Evolutionary conservation across 345 rosid species (phyloP).

Genomic region (Brassica incana): DNA sequence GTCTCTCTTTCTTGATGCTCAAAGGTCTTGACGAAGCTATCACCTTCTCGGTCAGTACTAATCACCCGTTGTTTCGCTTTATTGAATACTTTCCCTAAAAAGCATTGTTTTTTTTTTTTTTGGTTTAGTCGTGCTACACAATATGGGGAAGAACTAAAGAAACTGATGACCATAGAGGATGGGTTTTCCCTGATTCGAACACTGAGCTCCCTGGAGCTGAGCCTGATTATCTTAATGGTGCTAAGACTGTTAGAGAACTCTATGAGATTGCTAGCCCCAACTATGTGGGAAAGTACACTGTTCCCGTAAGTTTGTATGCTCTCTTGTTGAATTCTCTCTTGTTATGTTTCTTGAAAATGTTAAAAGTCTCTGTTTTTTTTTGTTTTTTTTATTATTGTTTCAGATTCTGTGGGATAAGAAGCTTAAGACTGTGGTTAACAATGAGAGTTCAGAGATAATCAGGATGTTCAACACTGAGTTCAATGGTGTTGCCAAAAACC

Average conservation of each 20-base stretch:
- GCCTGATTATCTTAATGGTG: slow-evolving; percentile 69
- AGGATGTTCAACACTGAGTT: slow-evolving; percentile 56
- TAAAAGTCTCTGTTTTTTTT: background rate
- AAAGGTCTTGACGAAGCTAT: slow-evolving; percentile 84
- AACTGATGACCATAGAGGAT: slow-evolving; percentile 87
- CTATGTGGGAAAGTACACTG: slow-evolving; percentile 76
- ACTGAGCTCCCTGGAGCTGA: slow-evolving; percentile 81
- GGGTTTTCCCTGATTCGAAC: slow-evolving; percentile 70
- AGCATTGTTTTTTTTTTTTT: background rate
- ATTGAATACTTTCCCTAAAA: background rate
- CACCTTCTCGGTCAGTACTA: slow-evolving; percentile 62
- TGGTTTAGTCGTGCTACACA: slow-evolving; percentile 65
- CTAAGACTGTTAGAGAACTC: slow-evolving; percentile 66
- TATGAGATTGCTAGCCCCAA: slow-evolving; percentile 77
- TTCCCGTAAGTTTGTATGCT: slow-evolving; percentile 65
- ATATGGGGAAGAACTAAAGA: slow-evolving; percentile 87
- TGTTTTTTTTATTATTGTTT: background rate
- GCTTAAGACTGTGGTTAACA: slow-evolving; percentile 56
- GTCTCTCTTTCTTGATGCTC: slow-evolving; percentile 75
- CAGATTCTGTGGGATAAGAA: slow-evolving; percentile 69
- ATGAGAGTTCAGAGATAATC: slow-evolving; percentile 61
- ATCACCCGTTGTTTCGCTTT: background rate
- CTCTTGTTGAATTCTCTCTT: slow-evolving; percentile 9
- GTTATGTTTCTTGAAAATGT: slow-evolving; percentile 7
- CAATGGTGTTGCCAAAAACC: slow-evolving; percentile 49